A percentile compares a stretch with the other conserved stretches of the same genome.
These are phyloP conservation scores for Trebouxia sp. DNA, from an alignment of 139 green algal species.

Conservation along the genomic window DNA sequence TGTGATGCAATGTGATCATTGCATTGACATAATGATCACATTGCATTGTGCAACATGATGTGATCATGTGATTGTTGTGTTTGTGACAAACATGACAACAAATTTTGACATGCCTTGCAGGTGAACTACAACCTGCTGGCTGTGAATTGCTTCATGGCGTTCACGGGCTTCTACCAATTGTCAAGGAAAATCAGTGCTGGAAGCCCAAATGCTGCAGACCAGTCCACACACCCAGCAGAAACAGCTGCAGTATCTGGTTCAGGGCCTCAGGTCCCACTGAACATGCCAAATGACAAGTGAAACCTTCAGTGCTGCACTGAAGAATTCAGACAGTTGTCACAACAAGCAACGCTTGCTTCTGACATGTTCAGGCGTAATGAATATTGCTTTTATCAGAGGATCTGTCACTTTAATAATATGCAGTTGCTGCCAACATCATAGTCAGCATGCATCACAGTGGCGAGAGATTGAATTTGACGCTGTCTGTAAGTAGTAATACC, in stretches of 20 bases:
- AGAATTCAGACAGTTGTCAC: no score
- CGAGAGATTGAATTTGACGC: no score
- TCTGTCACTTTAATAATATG: no score
- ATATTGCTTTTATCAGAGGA: no score
- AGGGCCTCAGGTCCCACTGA: background rate
- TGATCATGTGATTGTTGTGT: background rate
- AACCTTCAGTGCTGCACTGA: no score
- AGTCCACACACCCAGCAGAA: background rate
- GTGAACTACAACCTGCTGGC: slow-evolving; percentile 96
- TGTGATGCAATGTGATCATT: background rate
- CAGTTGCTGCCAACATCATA: no score
- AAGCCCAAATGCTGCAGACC: background rate
- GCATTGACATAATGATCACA: background rate
- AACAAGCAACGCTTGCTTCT: no score
- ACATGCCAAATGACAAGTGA: background rate
- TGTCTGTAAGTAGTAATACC: no score
- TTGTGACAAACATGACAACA: background rate
- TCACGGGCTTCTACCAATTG: slow-evolving; percentile 87
- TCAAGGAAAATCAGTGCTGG: slow-evolving; percentile 56
- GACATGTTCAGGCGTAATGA: no score
- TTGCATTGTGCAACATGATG: background rate
- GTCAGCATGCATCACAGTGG: no score
- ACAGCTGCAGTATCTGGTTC: background rate
- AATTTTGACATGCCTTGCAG: slow-evolving; percentile 65
- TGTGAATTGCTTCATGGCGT: slow-evolving; percentile 90